Percentiles rank a stretch among this genome's conserved stretches.
Evolutionary conservation across 805 yeast species (phyloP).

Genomic region (Monosporozyma siamensis): DNA sequence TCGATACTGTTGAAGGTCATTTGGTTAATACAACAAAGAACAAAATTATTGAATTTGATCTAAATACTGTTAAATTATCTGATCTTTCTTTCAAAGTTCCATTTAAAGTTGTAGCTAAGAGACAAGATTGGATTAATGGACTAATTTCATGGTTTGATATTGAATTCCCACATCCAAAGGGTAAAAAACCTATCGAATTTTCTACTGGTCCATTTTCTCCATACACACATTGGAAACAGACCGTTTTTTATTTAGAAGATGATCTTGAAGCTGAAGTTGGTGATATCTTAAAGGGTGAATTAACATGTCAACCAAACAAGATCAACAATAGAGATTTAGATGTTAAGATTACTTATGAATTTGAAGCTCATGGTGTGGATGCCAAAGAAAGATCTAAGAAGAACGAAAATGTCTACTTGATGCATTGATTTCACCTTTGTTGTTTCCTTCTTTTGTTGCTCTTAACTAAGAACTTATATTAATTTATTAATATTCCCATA

Average conservation of each 20-base stretch:
- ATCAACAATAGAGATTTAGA: conserved; percentile 85
- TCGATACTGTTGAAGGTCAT: conserved; percentile 81
- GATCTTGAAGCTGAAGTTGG: conserved; percentile 70
- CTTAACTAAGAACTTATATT: neutral
- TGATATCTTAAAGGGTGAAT: conserved; percentile 61
- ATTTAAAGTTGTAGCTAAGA: conserved; percentile 64
- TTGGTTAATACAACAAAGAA: conserved; percentile 66
- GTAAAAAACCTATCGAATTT: conserved; percentile 55
- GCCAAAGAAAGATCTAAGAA: conserved; percentile 43
- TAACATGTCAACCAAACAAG: conserved; percentile 69
- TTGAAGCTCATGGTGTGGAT: conserved; percentile 36
- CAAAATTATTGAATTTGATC: conserved; percentile 71
- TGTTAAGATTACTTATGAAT: conserved; percentile 53
- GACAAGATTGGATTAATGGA: conserved; percentile 81
- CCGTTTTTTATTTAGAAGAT: conserved; percentile 82
- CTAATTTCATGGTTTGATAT: conserved; percentile 91
- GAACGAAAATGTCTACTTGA: conserved; percentile 58
- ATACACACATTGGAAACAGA: conserved; percentile 98
- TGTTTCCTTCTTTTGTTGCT: neutral
- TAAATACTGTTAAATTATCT: conserved; percentile 77
- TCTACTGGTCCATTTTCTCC: conserved; percentile 91
- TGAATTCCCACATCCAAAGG: conserved; percentile 56
- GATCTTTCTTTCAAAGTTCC: conserved; percentile 66
- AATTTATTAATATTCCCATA: neutral
- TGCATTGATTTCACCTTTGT: conserved; percentile 39